Base-by-base conservation (phyloP, 1,139 yeast genomes). In the Diutina mesorugosa region DNA sequence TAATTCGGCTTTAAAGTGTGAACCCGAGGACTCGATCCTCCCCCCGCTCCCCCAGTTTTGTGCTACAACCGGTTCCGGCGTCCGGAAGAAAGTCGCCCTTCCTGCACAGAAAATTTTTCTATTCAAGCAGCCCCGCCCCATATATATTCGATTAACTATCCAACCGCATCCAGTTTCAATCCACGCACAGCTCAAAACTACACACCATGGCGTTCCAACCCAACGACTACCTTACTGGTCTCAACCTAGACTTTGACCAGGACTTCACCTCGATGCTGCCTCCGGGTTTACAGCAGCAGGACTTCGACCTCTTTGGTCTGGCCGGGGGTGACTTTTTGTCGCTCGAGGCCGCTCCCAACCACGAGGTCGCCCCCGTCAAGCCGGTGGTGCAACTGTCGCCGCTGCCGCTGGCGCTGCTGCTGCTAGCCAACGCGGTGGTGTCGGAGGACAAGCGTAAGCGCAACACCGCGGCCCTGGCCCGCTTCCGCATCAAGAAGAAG, bases 401-500 rank as follows among this genome's bases (percentile, higher is more conserved):
- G 47, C 57, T 56, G 38, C 57, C 59, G 57, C 53, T 55, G 55
- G 51, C 8, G 32, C n/a, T 14, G n/a, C 26, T 21, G 32, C n/a
- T 14, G 41, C 41, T 12, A 12, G 30, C n/a, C 14, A 26, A 30
- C 21, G 35, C 10, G 35, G 35, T 26, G 16, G 53, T 18, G 10
- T 35, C 53, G 12, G 66, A 65, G 32, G 81, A 78, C 61, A 80
- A 81, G 66, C 72, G 84, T 62, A 76, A 79, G 65, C 70, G 85
- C 62, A 82, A 82, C 65, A 81, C 87, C 2, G 81, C 84, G 5
- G 87, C 87, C 1, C 76, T 82, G 21, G 87, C 87, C 4, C 67
- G 86, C 59, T 83, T 83, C 66, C 71, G 87, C 62, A 73, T 80
- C 59, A 83, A 82, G 69, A 81, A 81, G 73, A 82, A 81, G 69